Conservation (phyloP, 163 green algal species). For the Coccomyxa subellipsoidea region DNA sequence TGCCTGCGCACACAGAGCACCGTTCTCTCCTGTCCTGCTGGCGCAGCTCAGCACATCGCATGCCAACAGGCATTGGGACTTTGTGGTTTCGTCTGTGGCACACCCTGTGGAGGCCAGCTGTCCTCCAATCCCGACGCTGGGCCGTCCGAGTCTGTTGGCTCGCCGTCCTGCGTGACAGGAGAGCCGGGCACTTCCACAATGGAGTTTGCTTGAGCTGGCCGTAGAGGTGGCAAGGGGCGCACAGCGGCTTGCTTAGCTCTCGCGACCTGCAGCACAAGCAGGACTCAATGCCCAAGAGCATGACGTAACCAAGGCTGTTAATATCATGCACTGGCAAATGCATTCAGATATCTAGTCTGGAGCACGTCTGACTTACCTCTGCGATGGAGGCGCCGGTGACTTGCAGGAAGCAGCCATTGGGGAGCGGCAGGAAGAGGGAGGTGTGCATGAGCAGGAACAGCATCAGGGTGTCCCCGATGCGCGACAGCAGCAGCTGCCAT, state of each 20-base stretch:
- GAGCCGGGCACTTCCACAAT: neutral
- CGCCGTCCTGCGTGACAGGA: neutral
- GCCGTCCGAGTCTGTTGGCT: neutral
- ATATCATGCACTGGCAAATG: no score
- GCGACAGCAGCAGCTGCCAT: conserved; percentile 63
- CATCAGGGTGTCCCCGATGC: conserved; percentile 72
- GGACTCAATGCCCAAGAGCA: neutral
- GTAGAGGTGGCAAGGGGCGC: neutral
- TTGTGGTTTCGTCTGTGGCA: neutral
- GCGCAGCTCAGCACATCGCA: no score
- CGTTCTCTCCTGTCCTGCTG: neutral
- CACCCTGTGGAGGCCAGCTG: neutral
- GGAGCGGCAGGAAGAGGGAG: conserved; percentile 58
- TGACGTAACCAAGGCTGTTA: no score
- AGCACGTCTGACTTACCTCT: conserved; percentile 29
- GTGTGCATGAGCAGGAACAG: conserved; percentile 67
- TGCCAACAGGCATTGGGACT: neutral
- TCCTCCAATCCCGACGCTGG: neutral
- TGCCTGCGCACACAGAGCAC: neutral
- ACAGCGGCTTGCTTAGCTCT: neutral
- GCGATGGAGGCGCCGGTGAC: conserved; percentile 45
- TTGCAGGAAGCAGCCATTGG: conserved; percentile 66
- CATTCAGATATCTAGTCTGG: no score
- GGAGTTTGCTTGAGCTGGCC: neutral
- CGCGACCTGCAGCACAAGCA: neutral